Evolutionary conservation across 2,329 filamentous ascomycete genomes (phyloP).

Genomic region (Aspergillus sp.): DNA sequence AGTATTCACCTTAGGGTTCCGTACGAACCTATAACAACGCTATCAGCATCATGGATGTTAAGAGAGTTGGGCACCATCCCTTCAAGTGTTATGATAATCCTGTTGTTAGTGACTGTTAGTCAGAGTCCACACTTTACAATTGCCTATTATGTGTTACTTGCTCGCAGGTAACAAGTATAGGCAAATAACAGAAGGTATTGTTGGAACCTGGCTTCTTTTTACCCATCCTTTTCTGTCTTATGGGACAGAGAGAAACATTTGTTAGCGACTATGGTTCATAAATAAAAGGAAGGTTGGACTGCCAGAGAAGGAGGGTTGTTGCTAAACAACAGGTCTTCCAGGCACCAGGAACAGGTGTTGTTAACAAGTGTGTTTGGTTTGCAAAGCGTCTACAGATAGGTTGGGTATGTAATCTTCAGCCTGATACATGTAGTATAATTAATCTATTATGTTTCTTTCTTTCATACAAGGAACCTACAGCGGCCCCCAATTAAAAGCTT

Average conservation of each 20-base stretch:
- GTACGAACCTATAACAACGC: too few species aligned
- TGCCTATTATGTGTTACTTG: neutral
- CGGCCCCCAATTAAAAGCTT: neutral
- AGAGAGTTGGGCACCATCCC: too few species aligned
- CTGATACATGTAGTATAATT: neutral
- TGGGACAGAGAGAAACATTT: neutral
- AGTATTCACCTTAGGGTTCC: too few species aligned
- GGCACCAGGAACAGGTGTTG: too few species aligned
- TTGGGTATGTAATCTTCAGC: neutral
- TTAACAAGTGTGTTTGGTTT: too few species aligned
- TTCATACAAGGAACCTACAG: neutral
- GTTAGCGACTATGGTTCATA: neutral
- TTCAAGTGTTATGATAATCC: neutral
- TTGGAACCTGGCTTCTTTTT: neutral
- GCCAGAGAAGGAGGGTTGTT: too few species aligned
- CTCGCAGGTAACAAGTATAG: neutral
- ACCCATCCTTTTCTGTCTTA: neutral
- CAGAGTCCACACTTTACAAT: neutral
- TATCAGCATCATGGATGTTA: too few species aligned
- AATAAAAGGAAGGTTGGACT: neutral
- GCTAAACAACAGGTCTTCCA: too few species aligned
- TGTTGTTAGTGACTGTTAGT: neutral
- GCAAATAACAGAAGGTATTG: neutral
- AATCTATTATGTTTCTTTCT: neutral
- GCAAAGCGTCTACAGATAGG: neutral